Evolutionary conservation across 2,329 filamentous ascomycete genomes (phyloP).

Genomic region (Aspergillus costaricaensis): DNA sequence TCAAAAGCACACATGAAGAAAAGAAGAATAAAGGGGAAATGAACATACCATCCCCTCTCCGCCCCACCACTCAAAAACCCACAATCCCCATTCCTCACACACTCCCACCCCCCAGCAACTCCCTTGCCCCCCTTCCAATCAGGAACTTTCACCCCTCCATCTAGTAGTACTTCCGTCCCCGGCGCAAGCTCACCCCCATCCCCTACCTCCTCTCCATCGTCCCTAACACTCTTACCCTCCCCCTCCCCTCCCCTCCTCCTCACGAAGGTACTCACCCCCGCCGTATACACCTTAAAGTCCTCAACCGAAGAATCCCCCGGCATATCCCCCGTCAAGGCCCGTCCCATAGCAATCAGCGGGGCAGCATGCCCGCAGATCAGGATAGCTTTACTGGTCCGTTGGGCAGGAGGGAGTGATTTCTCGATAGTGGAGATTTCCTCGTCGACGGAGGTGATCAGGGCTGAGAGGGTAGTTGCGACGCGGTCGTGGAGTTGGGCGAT

Average conservation of each 20-base stretch:
- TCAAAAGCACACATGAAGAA: too few relatives aligned
- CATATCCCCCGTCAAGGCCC: conserved; percentile 79
- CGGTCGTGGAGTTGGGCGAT: conserved; percentile 79
- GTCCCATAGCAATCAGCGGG: conserved; percentile 80
- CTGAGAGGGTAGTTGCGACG: conserved; percentile 67
- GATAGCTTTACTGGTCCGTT: conserved; percentile 59
- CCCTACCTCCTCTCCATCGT: neutral
- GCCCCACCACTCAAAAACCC: conserved; percentile 76
- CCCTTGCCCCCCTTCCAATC: conserved; percentile 63
- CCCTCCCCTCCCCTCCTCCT: conserved; percentile 39
- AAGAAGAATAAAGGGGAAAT: conserved; percentile 29
- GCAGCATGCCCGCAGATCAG: conserved; percentile 90
- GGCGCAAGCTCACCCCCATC: conserved; percentile 24
- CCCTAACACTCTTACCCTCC: conserved; percentile 24
- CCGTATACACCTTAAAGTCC: conserved; percentile 85
- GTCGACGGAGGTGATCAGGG: conserved; percentile 42
- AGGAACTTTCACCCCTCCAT: conserved; percentile 25
- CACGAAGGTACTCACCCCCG: conserved; percentile 71
- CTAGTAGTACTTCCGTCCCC: conserved; percentile 32
- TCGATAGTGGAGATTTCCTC: conserved; percentile 17
- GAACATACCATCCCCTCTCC: conserved; percentile 80
- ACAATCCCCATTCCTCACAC: conserved; percentile 79
- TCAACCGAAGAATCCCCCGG: conserved; percentile 70
- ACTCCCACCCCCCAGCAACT: conserved; percentile 77
- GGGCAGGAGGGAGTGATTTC: conserved; percentile 52